phyloP scores from a whole-genome alignment of 768 basidiomycete species.

The Hygrophoropsis aurantiaca region DNA sequence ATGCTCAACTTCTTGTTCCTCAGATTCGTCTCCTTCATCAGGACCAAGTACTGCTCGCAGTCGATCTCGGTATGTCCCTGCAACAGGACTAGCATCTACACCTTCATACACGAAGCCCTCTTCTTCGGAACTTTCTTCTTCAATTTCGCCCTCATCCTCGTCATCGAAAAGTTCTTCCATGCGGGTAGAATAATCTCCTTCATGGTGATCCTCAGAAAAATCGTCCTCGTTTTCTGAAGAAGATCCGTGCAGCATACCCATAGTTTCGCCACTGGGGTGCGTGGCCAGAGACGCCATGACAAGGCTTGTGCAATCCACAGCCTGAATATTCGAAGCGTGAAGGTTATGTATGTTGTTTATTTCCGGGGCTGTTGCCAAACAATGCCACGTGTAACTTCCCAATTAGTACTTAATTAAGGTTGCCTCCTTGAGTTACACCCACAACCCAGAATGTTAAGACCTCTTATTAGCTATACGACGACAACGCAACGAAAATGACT shows the following conservation, averaged over 20 bases:
- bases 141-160: constrained; percentile 27
- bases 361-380: constrained; percentile 25
- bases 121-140: constrained; percentile 51
- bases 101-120: constrained; percentile 76
- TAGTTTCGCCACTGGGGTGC: constrained; percentile 17
- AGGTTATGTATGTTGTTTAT: constrained; percentile 18
- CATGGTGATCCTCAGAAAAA: constrained; percentile 33
- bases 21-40: constrained; percentile 53
- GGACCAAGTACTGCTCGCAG: constrained; percentile 71
- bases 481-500: too few species aligned
- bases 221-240: constrained; percentile 21
- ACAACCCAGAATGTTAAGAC: too few species aligned
- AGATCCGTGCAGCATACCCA: constrained; percentile 23
- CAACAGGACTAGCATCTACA: constrained; percentile 50
- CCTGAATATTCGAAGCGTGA: background rate
- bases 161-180: constrained; percentile 65
- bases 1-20: constrained; percentile 44
- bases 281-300: constrained; percentile 8
- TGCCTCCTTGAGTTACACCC: too few species aligned
- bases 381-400: constrained; percentile 17
- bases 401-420: too few species aligned
- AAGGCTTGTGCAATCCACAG: background rate
- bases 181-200: constrained; percentile 63
- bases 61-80: constrained; percentile 60
- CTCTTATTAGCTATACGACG: too few species aligned